Percentiles rank a stretch among this genome's conserved stretches.
Conservation (phyloP, 2,329 filamentous ascomycete genomes). For the Drechslera avenae region DNA sequence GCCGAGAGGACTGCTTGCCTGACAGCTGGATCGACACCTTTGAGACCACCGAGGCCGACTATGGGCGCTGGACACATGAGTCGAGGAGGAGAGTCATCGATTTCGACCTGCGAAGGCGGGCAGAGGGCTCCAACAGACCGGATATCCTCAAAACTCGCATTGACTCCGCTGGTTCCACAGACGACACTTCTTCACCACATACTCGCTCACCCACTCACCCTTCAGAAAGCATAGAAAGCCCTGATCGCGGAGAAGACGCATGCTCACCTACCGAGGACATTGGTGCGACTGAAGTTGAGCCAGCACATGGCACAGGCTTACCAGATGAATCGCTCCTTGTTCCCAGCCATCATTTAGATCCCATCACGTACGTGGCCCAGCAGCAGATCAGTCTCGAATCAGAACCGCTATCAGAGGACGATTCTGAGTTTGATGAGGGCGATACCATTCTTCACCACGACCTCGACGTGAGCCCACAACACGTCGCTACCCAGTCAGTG, state of each 20-base stretch:
- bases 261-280: background rate
- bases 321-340: background rate
- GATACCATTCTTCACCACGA: slow-evolving; percentile 44
- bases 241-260: background rate
- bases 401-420: slow-evolving; percentile 24
- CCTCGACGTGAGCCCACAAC: slow-evolving; percentile 17
- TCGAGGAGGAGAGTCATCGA: slow-evolving; percentile 77
- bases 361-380: background rate
- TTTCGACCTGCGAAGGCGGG: slow-evolving; percentile 56
- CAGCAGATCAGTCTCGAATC: slow-evolving; percentile 3
- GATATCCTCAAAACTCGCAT: background rate
- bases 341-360: no score
- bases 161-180: slow-evolving; percentile 3
- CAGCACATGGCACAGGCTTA: background rate
- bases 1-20: slow-evolving; percentile 80
- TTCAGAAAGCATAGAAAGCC: background rate
- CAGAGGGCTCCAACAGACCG: slow-evolving; percentile 5
- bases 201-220: no score
- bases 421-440: slow-evolving; percentile 43
- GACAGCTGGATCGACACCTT: slow-evolving; percentile 86
- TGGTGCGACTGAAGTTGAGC: background rate
- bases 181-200: background rate
- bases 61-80: slow-evolving; percentile 78
- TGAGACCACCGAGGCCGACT: slow-evolving; percentile 77
- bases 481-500: slow-evolving; percentile 2